Conservation (phyloP, 805 yeast genomes). For the Candida oleophila region DNA sequence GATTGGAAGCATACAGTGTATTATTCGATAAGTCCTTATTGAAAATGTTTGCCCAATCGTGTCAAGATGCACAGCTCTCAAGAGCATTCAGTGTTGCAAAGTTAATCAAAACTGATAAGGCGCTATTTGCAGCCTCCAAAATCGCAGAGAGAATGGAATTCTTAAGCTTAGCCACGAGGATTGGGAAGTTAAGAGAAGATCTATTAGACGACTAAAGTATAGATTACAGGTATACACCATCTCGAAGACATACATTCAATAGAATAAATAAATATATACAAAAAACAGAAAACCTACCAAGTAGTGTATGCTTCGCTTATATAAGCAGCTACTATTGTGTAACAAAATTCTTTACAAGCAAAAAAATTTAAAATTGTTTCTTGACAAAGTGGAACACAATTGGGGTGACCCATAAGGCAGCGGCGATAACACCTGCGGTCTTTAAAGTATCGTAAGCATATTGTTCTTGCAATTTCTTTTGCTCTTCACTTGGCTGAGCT, state of each 20-base stretch:
- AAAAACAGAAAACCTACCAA: too few species aligned
- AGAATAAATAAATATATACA: conserved; percentile 1
- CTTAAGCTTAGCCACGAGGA: conserved; percentile 33
- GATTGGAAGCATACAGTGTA: conserved; percentile 51
- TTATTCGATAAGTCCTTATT: conserved; percentile 76
- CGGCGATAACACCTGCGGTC: conserved; percentile 61
- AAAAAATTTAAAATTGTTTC: conserved; percentile 39
- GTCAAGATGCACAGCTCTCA: conserved; percentile 60
- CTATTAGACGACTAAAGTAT: conserved; percentile 14
- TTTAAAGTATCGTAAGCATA: conserved; percentile 58
- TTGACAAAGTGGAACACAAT: conserved; percentile 53
- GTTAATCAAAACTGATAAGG: conserved; percentile 72
- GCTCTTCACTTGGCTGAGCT: conserved; percentile 52
- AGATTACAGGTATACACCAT: background rate
- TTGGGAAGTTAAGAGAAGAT: conserved; percentile 37
- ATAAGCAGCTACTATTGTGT: background rate
- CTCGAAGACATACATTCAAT: background rate
- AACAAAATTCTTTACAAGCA: background rate
- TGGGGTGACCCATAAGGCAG: conserved; percentile 61
- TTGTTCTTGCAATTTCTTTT: conserved; percentile 64
- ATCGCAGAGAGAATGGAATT: conserved; percentile 68
- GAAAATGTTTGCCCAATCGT: conserved; percentile 70
- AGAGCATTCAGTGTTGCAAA: conserved; percentile 71
- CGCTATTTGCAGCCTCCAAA: conserved; percentile 78
- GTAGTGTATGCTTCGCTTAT: background rate